Evolutionary conservation across 495 filamentous ascomycete genomes (phyloP).

Genomic region (Podospora comata): DNA sequence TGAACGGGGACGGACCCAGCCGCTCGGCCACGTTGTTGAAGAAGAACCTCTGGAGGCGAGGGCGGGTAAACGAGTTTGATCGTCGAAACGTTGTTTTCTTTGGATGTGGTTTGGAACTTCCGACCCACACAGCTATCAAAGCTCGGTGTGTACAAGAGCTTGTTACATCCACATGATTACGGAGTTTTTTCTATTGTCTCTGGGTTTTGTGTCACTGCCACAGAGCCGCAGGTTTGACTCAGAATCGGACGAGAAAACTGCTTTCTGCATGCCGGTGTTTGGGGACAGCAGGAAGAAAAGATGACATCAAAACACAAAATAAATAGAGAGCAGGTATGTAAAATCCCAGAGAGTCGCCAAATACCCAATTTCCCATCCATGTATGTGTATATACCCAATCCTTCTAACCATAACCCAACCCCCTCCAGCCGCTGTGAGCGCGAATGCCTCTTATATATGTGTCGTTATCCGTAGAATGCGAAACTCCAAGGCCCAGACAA

Average conservation of each 20-base stretch:
- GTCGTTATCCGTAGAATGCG: background rate
- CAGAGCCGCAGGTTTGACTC: background rate
- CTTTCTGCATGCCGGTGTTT: background rate
- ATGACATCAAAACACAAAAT: background rate
- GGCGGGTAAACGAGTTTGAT: constrained; percentile 14
- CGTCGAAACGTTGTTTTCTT: constrained; percentile 18
- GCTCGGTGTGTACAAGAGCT: background rate
- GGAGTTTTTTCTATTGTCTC: background rate
- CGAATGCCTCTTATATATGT: background rate
- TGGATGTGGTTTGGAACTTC: background rate
- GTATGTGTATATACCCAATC: background rate
- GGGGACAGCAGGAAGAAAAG: background rate
- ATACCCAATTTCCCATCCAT: background rate
- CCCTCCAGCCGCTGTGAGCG: too few relatives aligned
- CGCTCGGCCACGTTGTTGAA: background rate
- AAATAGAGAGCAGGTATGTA: background rate
- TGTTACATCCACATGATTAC: too few relatives aligned
- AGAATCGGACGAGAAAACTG: background rate
- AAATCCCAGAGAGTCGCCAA: background rate
- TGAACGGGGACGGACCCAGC: background rate
- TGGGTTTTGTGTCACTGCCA: background rate
- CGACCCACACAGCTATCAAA: background rate
- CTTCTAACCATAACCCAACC: background rate
- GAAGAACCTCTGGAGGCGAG: background rate
- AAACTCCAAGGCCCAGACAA: background rate